A percentile compares a stretch with the other conserved stretches of the same genome.
Evolutionary conservation across 106 monocot genomes (phyloP).

Genomic region (Agapanthus africanus): DNA sequence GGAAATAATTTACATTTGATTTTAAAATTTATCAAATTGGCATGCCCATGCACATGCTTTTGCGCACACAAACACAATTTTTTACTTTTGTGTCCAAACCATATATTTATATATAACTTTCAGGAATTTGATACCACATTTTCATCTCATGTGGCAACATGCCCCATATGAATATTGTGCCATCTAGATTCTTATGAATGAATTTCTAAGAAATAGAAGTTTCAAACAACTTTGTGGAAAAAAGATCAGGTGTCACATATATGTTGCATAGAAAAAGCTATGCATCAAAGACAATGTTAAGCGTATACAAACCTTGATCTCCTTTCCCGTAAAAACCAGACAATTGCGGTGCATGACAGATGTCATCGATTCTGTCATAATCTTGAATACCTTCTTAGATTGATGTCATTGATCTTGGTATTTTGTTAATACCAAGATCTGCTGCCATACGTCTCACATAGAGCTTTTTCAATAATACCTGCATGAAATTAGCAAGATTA

Average conservation of each 20-base stretch:
- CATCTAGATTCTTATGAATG: neutral
- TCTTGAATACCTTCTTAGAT: constrained; percentile 73
- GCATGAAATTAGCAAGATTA: constrained; percentile 7
- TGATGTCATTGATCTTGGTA: constrained; percentile 57
- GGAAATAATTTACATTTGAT: too few relatives aligned
- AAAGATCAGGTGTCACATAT: too few relatives aligned
- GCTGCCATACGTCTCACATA: constrained; percentile 95
- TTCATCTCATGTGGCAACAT: too few relatives aligned
- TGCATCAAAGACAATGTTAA: neutral
- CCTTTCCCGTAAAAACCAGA: constrained; percentile 44
- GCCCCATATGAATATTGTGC: too few relatives aligned
- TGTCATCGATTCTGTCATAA: constrained; percentile 78
- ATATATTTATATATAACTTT: too few relatives aligned
- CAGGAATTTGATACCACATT: too few relatives aligned
- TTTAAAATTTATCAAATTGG: too few relatives aligned
- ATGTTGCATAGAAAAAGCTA: neutral
- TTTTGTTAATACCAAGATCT: constrained; percentile 76
- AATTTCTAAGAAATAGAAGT: neutral
- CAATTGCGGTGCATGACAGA: constrained; percentile 71
- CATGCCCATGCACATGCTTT: too few relatives aligned
- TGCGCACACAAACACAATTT: too few relatives aligned
- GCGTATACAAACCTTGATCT: constrained; percentile 55
- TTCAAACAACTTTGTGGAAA: neutral
- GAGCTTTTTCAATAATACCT: constrained; percentile 85
- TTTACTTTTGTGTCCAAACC: too few relatives aligned